These are phyloP conservation scores for Vitis riparia DNA, from an alignment of 164 flowering plant species.

Conservation along the genomic window DNA sequence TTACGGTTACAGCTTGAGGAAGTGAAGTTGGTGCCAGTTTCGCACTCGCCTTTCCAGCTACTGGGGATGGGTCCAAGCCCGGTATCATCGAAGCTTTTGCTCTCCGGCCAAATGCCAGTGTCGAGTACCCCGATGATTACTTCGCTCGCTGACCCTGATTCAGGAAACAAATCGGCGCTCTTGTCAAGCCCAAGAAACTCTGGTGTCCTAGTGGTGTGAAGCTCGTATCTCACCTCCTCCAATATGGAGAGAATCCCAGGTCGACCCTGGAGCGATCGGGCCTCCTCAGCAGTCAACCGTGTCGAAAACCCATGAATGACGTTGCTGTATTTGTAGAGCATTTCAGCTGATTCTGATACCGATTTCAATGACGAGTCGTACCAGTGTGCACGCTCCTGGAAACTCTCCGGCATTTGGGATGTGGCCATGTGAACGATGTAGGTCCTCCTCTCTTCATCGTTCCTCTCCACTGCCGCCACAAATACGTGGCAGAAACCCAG, in stretches of 20 bases:
- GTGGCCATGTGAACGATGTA: slow-evolving; percentile 71
- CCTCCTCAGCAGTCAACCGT: slow-evolving; percentile 45
- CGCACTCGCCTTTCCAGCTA: slow-evolving; percentile 58
- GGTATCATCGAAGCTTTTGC: slow-evolving; percentile 55
- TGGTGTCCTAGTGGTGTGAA: slow-evolving; percentile 69
- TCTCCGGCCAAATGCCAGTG: slow-evolving; percentile 77
- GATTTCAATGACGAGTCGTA: slow-evolving; percentile 57
- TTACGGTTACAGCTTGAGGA: slow-evolving; percentile 46
- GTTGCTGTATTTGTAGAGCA: slow-evolving; percentile 53
- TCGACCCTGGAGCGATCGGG: slow-evolving; percentile 25
- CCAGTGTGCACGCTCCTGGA: slow-evolving; percentile 50
- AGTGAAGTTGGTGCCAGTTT: slow-evolving; percentile 49
- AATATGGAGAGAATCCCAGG: slow-evolving; percentile 51
- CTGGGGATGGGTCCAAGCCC: slow-evolving; percentile 57
- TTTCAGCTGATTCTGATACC: slow-evolving; percentile 49
- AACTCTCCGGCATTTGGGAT: slow-evolving; percentile 54
- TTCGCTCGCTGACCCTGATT: slow-evolving; percentile 39
- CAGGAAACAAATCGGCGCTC: slow-evolving; percentile 28
- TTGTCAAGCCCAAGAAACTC: slow-evolving; percentile 52
- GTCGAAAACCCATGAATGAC: slow-evolving; percentile 58
- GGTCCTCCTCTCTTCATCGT: slow-evolving; percentile 19
- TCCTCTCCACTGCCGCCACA: slow-evolving; percentile 7
- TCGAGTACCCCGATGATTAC: slow-evolving; percentile 62
- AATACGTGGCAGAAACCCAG: slow-evolving; percentile 28
- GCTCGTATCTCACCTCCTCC: slow-evolving; percentile 50